Evolutionary conservation across 805 yeast genomes (phyloP), one percentile per base, ranked within the genome.

Genomic region (Wickerhamomyces chambardii): DNA sequence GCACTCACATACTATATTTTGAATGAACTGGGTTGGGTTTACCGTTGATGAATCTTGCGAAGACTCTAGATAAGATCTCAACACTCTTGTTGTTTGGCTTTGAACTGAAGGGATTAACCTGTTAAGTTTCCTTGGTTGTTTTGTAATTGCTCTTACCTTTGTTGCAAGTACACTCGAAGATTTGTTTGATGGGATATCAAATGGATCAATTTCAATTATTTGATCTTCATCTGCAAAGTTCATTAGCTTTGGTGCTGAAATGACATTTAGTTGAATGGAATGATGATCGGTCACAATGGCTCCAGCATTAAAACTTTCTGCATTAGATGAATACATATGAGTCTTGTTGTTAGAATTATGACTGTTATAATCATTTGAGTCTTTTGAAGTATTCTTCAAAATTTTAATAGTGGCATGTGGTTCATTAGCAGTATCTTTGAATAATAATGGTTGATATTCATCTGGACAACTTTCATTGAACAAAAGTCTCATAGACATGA

Each of bases 371-470:
- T 7, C 10, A 19, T 19, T 19, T 19, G 22, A 19, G 10, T 8
- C 22, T 19, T 19, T 19, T 19, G n/a, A n/a, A 21, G 10, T 21
- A 21, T 36, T 41, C 6, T 45, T 34, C 5, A 58, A 50, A 2
- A 61, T 39, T 36, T 49, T 58, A 6, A 65, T 40, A 1, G 58
- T 47, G 0, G 72, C 63, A 5, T 61, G 44, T 29, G 54, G 51
- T 4, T 58, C 56, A 26, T 37, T 35, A 4, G 62, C 47, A 2
- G 73, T 69, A 39, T 72, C 73, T 42, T 56, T 64, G 39, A 68
- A 66, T 18, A 65, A 58, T 4, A 58, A 55, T 1, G 79, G 77
- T 44, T 74, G 77, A 42, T 69, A 75, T 25, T 61, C 51, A 1
- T 36, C 33, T 3, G 78, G 76, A 27, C 73, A 64, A 4, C 33